A percentile compares a stretch with the other conserved stretches of the same genome.
Conservation (phyloP, 2,329 filamentous ascomycete genomes). For the Ophiocordyceps sinensis region DNA sequence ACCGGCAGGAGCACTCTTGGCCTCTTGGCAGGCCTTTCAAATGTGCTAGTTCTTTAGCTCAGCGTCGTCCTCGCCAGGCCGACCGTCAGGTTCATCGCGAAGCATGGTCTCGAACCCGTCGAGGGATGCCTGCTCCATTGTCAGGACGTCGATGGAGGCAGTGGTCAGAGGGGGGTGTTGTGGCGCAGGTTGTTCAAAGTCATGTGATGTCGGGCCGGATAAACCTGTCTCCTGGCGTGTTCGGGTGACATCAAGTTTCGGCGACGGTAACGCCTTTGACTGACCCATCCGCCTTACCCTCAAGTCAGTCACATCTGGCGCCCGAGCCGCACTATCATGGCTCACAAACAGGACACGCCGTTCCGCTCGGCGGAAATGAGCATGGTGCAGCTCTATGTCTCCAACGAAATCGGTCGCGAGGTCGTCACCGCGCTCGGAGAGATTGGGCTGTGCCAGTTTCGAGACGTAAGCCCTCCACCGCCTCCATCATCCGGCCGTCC, state of each 20-base stretch:
- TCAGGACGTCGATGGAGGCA: too few species aligned
- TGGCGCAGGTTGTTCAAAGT: too few species aligned
- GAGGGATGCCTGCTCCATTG: too few species aligned
- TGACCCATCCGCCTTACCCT: slow-evolving; percentile 1
- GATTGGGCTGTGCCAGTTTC: slow-evolving; percentile 90
- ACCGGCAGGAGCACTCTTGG: too few species aligned
- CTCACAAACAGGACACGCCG: slow-evolving; percentile 69
- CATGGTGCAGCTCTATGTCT: slow-evolving; percentile 98
- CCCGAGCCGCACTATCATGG: slow-evolving; percentile 32
- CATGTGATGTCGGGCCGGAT: too few species aligned
- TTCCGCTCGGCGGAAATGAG: slow-evolving; percentile 99
- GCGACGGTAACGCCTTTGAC: slow-evolving; percentile 13
- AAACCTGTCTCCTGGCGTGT: slow-evolving; percentile 9
- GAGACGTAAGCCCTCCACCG: slow-evolving; percentile 55
- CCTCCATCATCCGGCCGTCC: background rate
- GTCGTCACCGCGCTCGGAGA: slow-evolving; percentile 94
- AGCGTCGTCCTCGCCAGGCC: too few species aligned
- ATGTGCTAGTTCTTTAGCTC: too few species aligned
- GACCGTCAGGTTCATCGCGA: too few species aligned
- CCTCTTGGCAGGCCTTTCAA: too few species aligned
- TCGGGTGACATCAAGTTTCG: slow-evolving; percentile 3
- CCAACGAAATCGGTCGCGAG: slow-evolving; percentile 96
- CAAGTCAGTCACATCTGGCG: slow-evolving; percentile 11
- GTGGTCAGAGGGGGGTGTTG: too few species aligned
- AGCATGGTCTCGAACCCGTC: too few species aligned